Evolutionary conservation across 2,329 filamentous ascomycete genomes (phyloP).

Genomic region (Pezicula rhizophila): DNA sequence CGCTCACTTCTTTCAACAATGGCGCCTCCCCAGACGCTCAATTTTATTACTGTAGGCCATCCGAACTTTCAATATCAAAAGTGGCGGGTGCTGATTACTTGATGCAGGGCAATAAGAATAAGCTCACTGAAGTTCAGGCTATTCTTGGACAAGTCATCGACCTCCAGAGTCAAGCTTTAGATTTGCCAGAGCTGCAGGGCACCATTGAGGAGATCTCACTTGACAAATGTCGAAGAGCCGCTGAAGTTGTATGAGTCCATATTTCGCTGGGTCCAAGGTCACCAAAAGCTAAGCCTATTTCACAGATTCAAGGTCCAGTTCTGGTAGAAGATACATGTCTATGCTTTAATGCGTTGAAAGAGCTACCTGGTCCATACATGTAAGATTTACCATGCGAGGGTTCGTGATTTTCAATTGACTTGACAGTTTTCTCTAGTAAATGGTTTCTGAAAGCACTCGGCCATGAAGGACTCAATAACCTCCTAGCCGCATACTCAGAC

Average conservation of each 20-base stretch:
- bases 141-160: constrained; percentile 71
- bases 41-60: constrained; percentile 72
- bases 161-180: constrained; percentile 67
- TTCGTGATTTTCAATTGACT: neutral
- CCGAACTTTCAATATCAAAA: too few species aligned
- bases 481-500: constrained; percentile 82
- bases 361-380: constrained; percentile 96
- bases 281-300: constrained; percentile 7
- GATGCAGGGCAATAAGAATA: constrained; percentile 73
- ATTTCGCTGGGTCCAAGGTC: constrained; percentile 19
- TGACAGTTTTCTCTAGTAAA: constrained; percentile 55
- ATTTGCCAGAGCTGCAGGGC: constrained; percentile 87
- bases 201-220: constrained; percentile 84
- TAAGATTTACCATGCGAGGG: constrained; percentile 37
- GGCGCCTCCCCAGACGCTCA: constrained; percentile 53
- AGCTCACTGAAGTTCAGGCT: constrained; percentile 80
- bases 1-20: constrained; percentile 11
- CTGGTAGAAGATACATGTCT: constrained; percentile 94
- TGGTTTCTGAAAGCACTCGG: constrained; percentile 86
- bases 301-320: constrained; percentile 75
- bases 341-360: constrained; percentile 83
- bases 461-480: constrained; percentile 79
- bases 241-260: constrained; percentile 53
- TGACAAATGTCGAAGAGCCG: constrained; percentile 81
- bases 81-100: neutral